phyloP scores from a whole-genome alignment of 163 green algal species.

The Scenedesmus sp. region DNA sequence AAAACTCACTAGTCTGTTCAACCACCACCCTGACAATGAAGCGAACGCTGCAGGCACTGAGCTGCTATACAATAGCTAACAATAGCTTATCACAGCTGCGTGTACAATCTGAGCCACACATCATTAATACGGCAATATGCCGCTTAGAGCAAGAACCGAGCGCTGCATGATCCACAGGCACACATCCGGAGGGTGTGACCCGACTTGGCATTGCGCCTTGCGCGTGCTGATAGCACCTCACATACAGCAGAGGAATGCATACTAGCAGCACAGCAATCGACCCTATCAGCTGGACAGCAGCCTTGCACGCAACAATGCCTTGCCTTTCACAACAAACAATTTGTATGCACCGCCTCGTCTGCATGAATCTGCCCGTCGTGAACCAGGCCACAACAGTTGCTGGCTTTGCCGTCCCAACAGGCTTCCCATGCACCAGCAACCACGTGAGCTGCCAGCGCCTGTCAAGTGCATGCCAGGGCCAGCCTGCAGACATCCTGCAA shows the following conservation, averaged over 20 bases:
- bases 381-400: background rate
- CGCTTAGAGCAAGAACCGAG: background rate
- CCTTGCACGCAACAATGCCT: background rate
- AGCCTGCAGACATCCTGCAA: too few species aligned
- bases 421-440: background rate
- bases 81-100: background rate
- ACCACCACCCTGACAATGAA: background rate
- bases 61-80: constrained; percentile 7
- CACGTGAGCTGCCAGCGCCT: background rate
- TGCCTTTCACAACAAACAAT: background rate
- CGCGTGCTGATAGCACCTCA: background rate
- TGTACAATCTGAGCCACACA: background rate
- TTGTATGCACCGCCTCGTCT: background rate
- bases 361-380: background rate
- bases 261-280: background rate
- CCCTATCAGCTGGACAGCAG: background rate
- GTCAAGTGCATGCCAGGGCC: too few species aligned
- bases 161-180: background rate
- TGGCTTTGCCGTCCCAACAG: too few species aligned
- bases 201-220: background rate
- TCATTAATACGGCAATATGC: background rate
- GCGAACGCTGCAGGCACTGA: background rate
- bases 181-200: background rate
- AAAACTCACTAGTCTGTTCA: background rate
- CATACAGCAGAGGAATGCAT: background rate